Base-by-base conservation (phyloP, 192 early-diverging fungal genomes). In the Lobosporangium transversale region DNA sequence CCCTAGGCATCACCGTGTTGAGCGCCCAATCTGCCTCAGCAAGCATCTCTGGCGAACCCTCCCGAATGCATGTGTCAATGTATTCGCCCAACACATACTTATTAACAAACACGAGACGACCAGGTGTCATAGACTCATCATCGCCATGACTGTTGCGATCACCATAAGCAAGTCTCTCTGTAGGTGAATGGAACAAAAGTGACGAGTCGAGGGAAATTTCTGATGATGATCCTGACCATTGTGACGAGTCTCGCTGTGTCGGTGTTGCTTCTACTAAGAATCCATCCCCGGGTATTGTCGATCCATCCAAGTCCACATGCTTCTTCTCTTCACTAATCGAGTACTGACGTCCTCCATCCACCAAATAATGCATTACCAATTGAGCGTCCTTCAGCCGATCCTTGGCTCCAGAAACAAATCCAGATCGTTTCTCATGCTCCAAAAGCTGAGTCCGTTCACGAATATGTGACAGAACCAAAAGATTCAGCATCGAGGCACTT, bases 1-100 rank as follows among this genome's bases (percentile, higher is more conserved):
- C 73, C 9, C 73, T 33, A 0, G 73, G 73, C 58, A 67, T 44
- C 26, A 76, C 52, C 43, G 18, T 56, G 24, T 62, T 58, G 44
- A 76, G 18, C 1, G 64, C 73, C 73, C 73, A 76, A 2, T 62
- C 47, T 3, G 73, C 73, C 57, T 76, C 73, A 18, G 58, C 53
- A 15, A 76, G 4, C 65, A 67, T 57, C 30, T 66, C 65, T 1
- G 53, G 43, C 4, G 73, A 62, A 20, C 73, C 73, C 12, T 67
- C 73, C 17, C 51, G 48, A 32, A 67, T 66, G 43, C 73, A 76
- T 2, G 58, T 62, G 26, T 76, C 73, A 37, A 76, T 76, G 33
- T 76, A 76, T 50, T 76, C 73, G 59, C 73, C 73, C 29, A 76
- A 20, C n/a, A 67, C 58, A 17, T 67, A 76, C 53, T 76, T 76